Base-by-base conservation (phyloP, 2,329 filamentous ascomycete genomes). In the Fusarium bactridioides region DNA sequence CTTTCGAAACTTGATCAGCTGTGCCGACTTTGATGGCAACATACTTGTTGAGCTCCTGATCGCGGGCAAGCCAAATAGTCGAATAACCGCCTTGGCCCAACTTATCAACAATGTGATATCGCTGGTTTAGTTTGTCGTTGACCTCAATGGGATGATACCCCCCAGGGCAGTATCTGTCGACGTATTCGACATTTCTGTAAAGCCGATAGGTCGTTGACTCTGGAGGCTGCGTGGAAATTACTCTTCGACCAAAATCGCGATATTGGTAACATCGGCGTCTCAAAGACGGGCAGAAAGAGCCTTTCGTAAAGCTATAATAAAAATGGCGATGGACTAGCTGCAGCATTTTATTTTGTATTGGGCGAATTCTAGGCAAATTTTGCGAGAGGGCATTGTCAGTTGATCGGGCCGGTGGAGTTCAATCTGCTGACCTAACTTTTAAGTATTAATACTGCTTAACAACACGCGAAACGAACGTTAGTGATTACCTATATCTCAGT, bases 241-340 rank as follows among this genome's bases (percentile, higher is more conserved):
- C 31, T 33, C 31, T 31, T 31, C 0, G 31, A 31, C 31, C 31
- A 31, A 31, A 13, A 31, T 31, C 31, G 31, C 31, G 31, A 31
- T 31, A 31, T n/a, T 12, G 27, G 21, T 31, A 48, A 21, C 12
- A 31, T 12, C 0, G 31, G 12, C 12, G 31, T 31, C 31, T 31
- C 12, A 31, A 31, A 31, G 31, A 31, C 31, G 31, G 31, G 0
- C 31, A 31, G 31, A 31, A 31, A 31, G 31, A 31, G 31, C 31
- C 31, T 13, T 31, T 31, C 31, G 31, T 31, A 31, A 0, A 31
- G 31, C 31, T 0, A 31, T 13, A 0, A 31, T 0, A 31, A 31
- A 31, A 31, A 31, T 0, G 1, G 0, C 31, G 31, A 13, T 31
- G 31, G 5, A 31, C 12, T 31, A 31, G 12, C 31, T 31, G 31